Conservation (phyloP, 2,329 filamentous ascomycete genomes). For the Cladosporium sphaerospermum region DNA sequence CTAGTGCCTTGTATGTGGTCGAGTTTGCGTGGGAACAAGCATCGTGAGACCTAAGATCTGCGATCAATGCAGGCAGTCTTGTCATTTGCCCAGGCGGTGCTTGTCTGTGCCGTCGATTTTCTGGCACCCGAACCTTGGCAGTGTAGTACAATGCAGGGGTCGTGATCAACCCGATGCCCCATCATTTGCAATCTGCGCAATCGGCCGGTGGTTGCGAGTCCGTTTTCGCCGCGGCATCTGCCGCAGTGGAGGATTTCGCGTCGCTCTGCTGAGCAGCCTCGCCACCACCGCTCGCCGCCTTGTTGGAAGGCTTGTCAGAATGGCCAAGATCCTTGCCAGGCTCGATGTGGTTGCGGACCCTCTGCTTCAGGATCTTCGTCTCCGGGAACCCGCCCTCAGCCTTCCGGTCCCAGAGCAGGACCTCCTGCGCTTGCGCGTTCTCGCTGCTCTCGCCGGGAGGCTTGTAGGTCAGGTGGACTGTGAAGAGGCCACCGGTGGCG, state of each 20-base stretch:
- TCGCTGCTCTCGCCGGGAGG: conserved; percentile 1
- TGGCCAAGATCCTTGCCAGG: conserved; percentile 75
- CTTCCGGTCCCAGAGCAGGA: conserved; percentile 81
- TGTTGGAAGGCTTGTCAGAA: conserved; percentile 36
- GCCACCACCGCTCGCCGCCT: background rate
- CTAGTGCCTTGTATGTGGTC: background rate
- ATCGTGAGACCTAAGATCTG: too few relatives aligned
- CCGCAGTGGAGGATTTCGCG: background rate
- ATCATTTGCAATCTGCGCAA: background rate
- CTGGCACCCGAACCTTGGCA: background rate
- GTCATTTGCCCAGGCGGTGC: too few relatives aligned
- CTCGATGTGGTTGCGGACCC: conserved; percentile 75
- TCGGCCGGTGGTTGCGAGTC: background rate
- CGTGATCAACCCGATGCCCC: background rate
- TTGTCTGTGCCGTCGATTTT: background rate
- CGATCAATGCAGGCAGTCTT: too few relatives aligned
- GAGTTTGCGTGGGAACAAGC: too few relatives aligned
- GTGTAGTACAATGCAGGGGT: background rate
- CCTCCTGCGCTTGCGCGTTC: conserved; percentile 33
- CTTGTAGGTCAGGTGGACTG: conserved; percentile 56
- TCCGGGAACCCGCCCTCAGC: conserved; percentile 86
- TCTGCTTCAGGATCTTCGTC: conserved; percentile 82
- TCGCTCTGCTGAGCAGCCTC: background rate
- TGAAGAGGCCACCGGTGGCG: conserved; percentile 75
- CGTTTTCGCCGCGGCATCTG: background rate